phyloP scores from a whole-genome alignment of 169 alveolate species.

The Neospora caninum region DNA sequence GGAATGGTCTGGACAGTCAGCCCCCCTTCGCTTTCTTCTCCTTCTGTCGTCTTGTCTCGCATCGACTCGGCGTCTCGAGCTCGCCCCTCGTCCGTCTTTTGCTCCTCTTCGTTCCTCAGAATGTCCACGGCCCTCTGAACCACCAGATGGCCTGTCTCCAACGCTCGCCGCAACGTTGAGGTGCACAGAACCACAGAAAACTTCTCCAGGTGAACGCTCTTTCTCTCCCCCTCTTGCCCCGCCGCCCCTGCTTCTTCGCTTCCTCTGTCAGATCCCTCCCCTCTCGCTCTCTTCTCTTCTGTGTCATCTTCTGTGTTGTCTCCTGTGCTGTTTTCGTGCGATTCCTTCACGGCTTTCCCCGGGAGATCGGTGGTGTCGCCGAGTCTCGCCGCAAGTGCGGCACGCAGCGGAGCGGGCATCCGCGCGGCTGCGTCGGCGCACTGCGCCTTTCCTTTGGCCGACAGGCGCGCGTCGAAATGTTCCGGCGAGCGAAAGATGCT shows the following conservation, averaged over 20 bases:
- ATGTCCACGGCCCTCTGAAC: background rate
- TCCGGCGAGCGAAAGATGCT: background rate
- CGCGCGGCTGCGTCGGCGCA: background rate
- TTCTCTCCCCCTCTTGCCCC: background rate
- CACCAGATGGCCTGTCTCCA: constrained; percentile 35
- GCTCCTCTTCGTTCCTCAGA: background rate
- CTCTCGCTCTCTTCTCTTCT: background rate
- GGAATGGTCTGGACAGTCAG: background rate
- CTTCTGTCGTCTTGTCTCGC: background rate
- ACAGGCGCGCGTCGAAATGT: constrained; percentile 31
- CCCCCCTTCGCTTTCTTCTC: background rate
- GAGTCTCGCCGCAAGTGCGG: background rate
- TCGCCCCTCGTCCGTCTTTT: background rate
- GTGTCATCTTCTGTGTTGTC: no score
- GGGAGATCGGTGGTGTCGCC: background rate
- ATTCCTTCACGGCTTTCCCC: background rate
- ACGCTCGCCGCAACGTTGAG: constrained; percentile 16
- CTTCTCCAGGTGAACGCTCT: background rate
- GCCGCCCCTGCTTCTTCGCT: background rate
- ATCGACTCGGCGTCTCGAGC: background rate
- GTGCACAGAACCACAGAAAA: background rate
- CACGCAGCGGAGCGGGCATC: constrained; percentile 16
- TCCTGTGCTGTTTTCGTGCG: background rate
- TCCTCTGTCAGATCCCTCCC: no score
- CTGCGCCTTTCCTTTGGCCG: background rate